Evolutionary conservation across 73 alveolate species (phyloP).

Genomic region (Uronychia setigera): DNA sequence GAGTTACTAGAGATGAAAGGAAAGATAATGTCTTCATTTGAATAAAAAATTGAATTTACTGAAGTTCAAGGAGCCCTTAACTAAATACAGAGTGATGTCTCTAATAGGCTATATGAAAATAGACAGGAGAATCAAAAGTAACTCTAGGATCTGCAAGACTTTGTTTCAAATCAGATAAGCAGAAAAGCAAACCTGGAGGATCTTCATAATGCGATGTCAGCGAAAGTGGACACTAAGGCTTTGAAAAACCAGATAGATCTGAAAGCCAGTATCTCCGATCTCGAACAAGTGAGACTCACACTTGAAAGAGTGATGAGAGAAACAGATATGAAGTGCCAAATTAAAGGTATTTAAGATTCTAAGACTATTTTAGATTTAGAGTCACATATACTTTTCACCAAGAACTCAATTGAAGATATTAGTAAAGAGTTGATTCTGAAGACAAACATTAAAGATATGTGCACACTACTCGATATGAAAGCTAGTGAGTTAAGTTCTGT

Average conservation of each 20-base stretch:
- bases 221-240: constrained; percentile 27
- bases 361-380: constrained; percentile 51
- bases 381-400: constrained; percentile 33
- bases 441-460: constrained; percentile 78
- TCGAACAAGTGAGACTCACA: constrained; percentile 34
- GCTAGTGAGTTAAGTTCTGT: constrained; percentile 26
- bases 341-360: not conserved
- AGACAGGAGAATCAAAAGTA: not conserved
- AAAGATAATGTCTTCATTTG: not conserved
- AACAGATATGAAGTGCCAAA: constrained; percentile 18
- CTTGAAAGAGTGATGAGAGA: constrained; percentile 55
- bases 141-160: not conserved
- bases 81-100: not conserved
- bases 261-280: constrained; percentile 42
- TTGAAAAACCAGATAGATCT: constrained; percentile 25
- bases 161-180: not conserved
- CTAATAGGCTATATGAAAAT: not conserved
- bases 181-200: constrained; percentile 16
- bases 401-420: constrained; percentile 81
- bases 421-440: constrained; percentile 82
- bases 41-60: constrained; percentile 6
- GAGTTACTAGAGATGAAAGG: constrained; percentile 20
- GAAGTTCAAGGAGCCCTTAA: constrained; percentile 22
- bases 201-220: constrained; percentile 7
- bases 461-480: constrained; percentile 74